Conservation (phyloP, 2,329 filamentous ascomycete species). For the Phyllosticta paracitricarpa region DNA sequence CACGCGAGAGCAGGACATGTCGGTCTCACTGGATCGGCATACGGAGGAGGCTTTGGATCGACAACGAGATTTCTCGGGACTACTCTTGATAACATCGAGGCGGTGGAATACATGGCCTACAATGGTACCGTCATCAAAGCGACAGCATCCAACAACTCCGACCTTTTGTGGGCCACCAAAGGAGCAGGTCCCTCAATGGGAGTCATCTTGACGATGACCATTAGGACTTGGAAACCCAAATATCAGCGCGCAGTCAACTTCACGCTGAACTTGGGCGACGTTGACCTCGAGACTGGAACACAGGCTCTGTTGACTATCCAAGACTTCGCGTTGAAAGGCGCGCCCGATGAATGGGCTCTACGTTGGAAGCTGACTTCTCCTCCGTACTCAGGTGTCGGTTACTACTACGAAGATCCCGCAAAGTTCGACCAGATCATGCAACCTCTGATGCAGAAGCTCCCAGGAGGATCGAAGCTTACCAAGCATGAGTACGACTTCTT, state of each 20-base stretch:
- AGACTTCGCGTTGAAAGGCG: constrained; percentile 13
- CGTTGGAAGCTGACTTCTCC: constrained; percentile 14
- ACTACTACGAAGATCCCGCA: constrained; percentile 15
- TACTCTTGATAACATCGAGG: constrained; percentile 14
- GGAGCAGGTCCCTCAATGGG: constrained; percentile 15
- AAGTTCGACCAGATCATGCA: constrained; percentile 14
- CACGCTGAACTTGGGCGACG: constrained; percentile 12
- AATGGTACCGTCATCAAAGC: constrained; percentile 3
- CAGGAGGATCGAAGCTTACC: constrained; percentile 12
- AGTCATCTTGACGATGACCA: constrained; percentile 13
- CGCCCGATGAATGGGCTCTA: constrained; percentile 15
- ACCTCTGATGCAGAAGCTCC: constrained; percentile 12
- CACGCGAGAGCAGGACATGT: constrained; percentile 15
- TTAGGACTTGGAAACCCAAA: constrained; percentile 13
- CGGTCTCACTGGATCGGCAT: constrained; percentile 13
- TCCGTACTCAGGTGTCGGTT: constrained; percentile 13
- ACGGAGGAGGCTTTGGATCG: constrained; percentile 14
- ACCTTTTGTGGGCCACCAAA: constrained; percentile 9
- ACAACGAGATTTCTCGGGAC: constrained; percentile 15
- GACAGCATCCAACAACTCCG: background rate
- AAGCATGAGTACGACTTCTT: constrained; percentile 14
- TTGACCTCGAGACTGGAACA: constrained; percentile 12
- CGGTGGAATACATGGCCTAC: constrained; percentile 12
- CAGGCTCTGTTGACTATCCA: constrained; percentile 13
- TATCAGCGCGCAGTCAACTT: constrained; percentile 13